Percentiles rank a stretch among this genome's conserved stretches.
These are phyloP conservation scores for Pseudopithomyces chartarum DNA, from an alignment of 2,329 filamentous ascomycete species.

Conservation along the genomic window DNA sequence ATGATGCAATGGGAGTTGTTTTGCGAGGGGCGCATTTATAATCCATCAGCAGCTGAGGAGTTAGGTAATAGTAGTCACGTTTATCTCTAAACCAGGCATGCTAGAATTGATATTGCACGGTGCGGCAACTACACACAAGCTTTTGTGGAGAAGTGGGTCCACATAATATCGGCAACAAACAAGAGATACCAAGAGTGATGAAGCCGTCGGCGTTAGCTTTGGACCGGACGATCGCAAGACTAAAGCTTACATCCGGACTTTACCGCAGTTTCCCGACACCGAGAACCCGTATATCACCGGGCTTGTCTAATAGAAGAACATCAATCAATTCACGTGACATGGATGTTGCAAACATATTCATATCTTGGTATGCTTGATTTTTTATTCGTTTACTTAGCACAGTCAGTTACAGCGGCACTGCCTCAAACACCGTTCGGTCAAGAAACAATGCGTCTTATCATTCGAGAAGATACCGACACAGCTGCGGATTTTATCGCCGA, in stretches of 20 bases:
- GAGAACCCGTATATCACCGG: constrained; percentile 1
- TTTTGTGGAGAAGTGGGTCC: constrained; percentile 3
- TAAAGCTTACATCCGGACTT: not conserved
- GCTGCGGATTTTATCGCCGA: constrained; percentile 79
- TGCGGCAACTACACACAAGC: not conserved
- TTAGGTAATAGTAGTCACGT: too few relatives aligned
- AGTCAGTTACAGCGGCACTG: not conserved
- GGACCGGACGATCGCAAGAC: not conserved
- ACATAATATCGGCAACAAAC: too few relatives aligned
- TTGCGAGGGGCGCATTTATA: too few relatives aligned
- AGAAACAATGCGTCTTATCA: constrained; percentile 77
- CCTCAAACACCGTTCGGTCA: constrained; percentile 30
- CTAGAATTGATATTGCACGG: not conserved
- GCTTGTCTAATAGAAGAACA: too few relatives aligned
- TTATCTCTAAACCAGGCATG: too few relatives aligned
- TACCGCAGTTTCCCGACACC: not conserved
- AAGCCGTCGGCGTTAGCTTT: not conserved
- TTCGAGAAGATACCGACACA: constrained; percentile 71
- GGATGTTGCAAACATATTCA: not conserved
- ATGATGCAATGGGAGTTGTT: too few relatives aligned
- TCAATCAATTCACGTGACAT: not conserved
- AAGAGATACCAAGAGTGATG: too few relatives aligned
- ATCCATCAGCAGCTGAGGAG: too few relatives aligned
- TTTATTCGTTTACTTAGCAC: not conserved
- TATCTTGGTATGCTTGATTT: not conserved